Percentiles rank a stretch among this genome's conserved stretches.
Evolutionary conservation across 106 monocot species (phyloP).

Genomic region (Vanilla planifolia): DNA sequence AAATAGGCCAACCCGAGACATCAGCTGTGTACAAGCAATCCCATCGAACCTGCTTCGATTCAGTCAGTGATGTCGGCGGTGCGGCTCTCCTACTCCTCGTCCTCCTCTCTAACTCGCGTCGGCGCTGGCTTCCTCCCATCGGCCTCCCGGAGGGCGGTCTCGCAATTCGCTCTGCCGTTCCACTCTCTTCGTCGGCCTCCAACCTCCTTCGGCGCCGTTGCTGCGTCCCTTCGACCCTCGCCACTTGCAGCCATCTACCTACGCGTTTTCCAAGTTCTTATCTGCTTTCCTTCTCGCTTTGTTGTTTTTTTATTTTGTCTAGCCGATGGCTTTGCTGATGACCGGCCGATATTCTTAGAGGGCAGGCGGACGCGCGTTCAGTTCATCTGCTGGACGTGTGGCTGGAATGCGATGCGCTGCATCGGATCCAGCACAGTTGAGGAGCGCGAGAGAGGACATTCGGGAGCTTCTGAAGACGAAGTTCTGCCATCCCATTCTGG

Average conservation of each 20-base stretch:
- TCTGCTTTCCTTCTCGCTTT: not conserved
- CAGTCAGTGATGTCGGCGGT: too few species aligned
- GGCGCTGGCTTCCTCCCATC: constrained; percentile 13
- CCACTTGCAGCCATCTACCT: not conserved
- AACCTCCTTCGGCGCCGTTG: not conserved
- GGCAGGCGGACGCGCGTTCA: constrained; percentile 3
- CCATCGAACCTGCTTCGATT: too few species aligned
- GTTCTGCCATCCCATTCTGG: constrained; percentile 85
- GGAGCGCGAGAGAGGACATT: constrained; percentile 81
- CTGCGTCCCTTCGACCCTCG: not conserved
- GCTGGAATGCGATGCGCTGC: constrained; percentile 27
- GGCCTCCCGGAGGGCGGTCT: not conserved
- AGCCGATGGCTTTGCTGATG: not conserved
- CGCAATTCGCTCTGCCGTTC: not conserved
- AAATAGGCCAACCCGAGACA: too few species aligned
- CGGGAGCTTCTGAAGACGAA: constrained; percentile 58
- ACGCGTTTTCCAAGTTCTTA: constrained; percentile 13
- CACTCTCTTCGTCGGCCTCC: constrained; percentile 3
- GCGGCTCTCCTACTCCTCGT: not conserved
- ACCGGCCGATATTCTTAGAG: not conserved
- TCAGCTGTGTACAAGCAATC: too few species aligned
- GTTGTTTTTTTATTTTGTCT: not conserved
- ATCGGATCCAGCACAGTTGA: constrained; percentile 67
- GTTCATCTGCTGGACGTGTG: constrained; percentile 1
- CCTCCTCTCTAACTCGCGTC: constrained; percentile 16